Conservation (phyloP, 176 grass and related monocot genomes). For the Melocanna baccifera region DNA sequence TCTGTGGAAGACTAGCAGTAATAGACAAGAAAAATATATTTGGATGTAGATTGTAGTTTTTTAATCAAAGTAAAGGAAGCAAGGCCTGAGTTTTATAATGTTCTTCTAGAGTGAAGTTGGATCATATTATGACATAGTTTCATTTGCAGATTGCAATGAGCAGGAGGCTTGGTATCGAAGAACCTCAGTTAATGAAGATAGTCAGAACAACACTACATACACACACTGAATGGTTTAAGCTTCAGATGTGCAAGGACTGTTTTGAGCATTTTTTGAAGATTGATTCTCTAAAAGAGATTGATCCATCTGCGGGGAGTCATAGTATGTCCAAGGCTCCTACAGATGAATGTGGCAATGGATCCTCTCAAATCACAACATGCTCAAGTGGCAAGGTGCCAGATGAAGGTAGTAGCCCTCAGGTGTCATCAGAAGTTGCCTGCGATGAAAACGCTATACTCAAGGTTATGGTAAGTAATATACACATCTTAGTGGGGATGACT, state of each 20-base stretch:
- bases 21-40: constrained; percentile 1
- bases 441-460: constrained; percentile 93
- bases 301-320: constrained; percentile 37
- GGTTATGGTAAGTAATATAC: constrained; percentile 77
- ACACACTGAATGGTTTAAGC: constrained; percentile 94
- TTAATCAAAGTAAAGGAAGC: background rate
- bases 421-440: constrained; percentile 57
- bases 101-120: background rate
- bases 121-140: constrained; percentile 22
- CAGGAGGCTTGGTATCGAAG: constrained; percentile 93
- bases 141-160: constrained; percentile 80
- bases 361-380: constrained; percentile 88
- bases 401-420: constrained; percentile 75
- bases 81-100: background rate
- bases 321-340: constrained; percentile 38
- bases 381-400: constrained; percentile 77
- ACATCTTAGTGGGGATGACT: background rate
- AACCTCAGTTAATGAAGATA: constrained; percentile 97
- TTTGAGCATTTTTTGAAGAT: constrained; percentile 93
- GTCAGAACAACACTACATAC: constrained; percentile 77
- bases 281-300: constrained; percentile 79
- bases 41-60: background rate
- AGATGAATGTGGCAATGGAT: constrained; percentile 76
- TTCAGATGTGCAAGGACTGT: constrained; percentile 98
- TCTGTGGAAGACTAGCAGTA: constrained; percentile 13